A percentile compares a stretch with the other conserved stretches of the same genome.
Evolutionary conservation across 768 basidiomycete genomes (phyloP).

Genomic region (Hebeloma cylindrosporum): DNA sequence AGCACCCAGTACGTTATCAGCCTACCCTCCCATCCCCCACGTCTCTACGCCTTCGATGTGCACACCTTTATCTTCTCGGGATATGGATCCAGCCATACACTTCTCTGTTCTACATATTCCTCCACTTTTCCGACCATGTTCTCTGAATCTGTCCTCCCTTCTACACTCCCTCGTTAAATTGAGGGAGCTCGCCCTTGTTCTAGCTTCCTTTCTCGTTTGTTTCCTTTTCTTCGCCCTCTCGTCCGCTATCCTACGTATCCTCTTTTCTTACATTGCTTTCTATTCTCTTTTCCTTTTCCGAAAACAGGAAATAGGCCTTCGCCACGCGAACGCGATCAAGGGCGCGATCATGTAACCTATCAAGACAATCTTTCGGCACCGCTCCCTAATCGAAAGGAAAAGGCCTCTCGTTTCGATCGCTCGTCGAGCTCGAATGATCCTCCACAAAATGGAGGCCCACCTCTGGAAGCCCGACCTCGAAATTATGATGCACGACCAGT

Average conservation of each 20-base stretch:
- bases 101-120: conserved; percentile 13
- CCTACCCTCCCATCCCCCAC: conserved; percentile 41
- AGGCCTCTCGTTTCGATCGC: conserved; percentile 29
- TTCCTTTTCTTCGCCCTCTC: conserved; percentile 31
- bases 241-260: conserved; percentile 34
- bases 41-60: conserved; percentile 16
- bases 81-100: conserved; percentile 27
- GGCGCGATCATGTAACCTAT: conserved; percentile 24
- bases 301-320: conserved; percentile 52
- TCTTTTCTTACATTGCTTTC: conserved; percentile 36
- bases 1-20: conserved; percentile 64
- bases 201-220: conserved; percentile 34
- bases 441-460: conserved; percentile 6
- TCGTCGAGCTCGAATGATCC: conserved; percentile 7
- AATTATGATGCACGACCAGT: conserved; percentile 1
- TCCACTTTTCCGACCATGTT: conserved; percentile 19
- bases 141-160: conserved; percentile 28
- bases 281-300: conserved; percentile 34
- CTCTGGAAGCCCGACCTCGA: conserved; percentile 6
- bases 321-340: conserved; percentile 29
- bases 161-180: conserved; percentile 33
- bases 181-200: conserved; percentile 42
- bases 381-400: conserved; percentile 12
- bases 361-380: conserved; percentile 12
- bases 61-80: conserved; percentile 18